Evolutionary conservation across 2,329 filamentous ascomycete species (phyloP).

Genomic region (Thielaviopsis punctulata): DNA sequence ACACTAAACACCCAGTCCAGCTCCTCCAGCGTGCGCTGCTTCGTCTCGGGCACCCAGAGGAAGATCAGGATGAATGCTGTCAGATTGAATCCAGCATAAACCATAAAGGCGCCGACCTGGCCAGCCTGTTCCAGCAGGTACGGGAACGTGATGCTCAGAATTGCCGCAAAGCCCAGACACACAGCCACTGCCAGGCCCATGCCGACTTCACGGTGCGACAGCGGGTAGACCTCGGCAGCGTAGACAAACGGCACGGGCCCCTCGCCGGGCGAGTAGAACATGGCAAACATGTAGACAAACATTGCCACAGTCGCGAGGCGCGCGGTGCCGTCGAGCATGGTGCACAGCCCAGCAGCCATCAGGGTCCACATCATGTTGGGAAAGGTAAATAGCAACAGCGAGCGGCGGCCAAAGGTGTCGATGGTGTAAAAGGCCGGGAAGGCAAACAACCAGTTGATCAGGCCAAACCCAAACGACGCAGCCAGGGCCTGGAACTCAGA

Average conservation of each 20-base stretch:
- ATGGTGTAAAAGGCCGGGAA: constrained; percentile 50
- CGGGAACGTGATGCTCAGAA: constrained; percentile 35
- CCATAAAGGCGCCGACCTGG: constrained; percentile 23
- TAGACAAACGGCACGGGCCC: constrained; percentile 44
- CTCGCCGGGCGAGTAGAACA: constrained; percentile 49
- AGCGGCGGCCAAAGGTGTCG: constrained; percentile 46
- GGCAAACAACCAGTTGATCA: constrained; percentile 49
- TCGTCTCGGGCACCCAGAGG: constrained; percentile 40
- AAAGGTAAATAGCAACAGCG: constrained; percentile 46
- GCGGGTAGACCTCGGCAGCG: constrained; percentile 45
- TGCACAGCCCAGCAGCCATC: constrained; percentile 25
- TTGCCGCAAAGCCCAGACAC: constrained; percentile 35
- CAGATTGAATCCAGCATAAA: constrained; percentile 39
- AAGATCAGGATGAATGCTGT: constrained; percentile 39
- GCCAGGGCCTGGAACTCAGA: constrained; percentile 22
- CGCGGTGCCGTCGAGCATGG: constrained; percentile 22
- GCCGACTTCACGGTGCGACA: constrained; percentile 45
- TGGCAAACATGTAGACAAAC: constrained; percentile 48
- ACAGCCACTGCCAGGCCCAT: constrained; percentile 48
- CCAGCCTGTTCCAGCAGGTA: constrained; percentile 22
- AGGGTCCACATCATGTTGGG: constrained; percentile 47
- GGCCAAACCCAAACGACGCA: constrained; percentile 27
- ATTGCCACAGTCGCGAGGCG: constrained; percentile 38
- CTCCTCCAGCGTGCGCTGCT: constrained; percentile 35
- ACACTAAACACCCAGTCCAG: constrained; percentile 32